These are phyloP conservation scores for Cocos nucifera DNA, from an alignment of 176 grass and related monocot genomes.

Conservation along the genomic window DNA sequence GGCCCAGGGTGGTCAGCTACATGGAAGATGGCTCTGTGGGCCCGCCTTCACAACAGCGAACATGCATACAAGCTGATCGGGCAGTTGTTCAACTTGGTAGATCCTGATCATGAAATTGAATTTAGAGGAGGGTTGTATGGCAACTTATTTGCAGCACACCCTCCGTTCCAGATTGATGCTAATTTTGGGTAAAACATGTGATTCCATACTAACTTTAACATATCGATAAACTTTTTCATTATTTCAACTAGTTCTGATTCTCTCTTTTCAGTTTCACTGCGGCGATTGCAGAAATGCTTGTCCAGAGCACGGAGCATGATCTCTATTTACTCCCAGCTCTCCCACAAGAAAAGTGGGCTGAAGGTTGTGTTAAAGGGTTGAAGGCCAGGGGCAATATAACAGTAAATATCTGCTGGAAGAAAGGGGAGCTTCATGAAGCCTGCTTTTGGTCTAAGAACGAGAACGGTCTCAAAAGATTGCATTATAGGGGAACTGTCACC, in stretches of 20 bases:
- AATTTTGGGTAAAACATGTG: slow-evolving; percentile 62
- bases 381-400: slow-evolving; percentile 60
- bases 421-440: slow-evolving; percentile 74
- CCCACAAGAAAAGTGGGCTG: slow-evolving; percentile 60
- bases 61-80: slow-evolving; percentile 84
- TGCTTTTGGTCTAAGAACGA: slow-evolving; percentile 44
- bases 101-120: slow-evolving; percentile 51
- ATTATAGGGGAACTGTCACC: slow-evolving; percentile 22
- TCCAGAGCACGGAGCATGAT: slow-evolving; percentile 63
- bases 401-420: slow-evolving; percentile 70
- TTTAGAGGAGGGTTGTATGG: slow-evolving; percentile 91
- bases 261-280: slow-evolving; percentile 53
- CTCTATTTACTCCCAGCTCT: slow-evolving; percentile 70
- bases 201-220: too few species aligned
- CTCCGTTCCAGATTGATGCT: slow-evolving; percentile 96
- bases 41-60: slow-evolving; percentile 60
- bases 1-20: slow-evolving; percentile 91
- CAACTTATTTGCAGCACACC: slow-evolving; percentile 88
- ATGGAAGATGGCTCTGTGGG: slow-evolving; percentile 98
- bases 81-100: slow-evolving; percentile 69
- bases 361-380: slow-evolving; percentile 61
- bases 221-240: neutral
- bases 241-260: neutral
- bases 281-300: slow-evolving; percentile 77
- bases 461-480: slow-evolving; percentile 35